Conservation (phyloP, 2,329 filamentous ascomycete species). For the Neophaeococcomyces mojaviensis region DNA sequence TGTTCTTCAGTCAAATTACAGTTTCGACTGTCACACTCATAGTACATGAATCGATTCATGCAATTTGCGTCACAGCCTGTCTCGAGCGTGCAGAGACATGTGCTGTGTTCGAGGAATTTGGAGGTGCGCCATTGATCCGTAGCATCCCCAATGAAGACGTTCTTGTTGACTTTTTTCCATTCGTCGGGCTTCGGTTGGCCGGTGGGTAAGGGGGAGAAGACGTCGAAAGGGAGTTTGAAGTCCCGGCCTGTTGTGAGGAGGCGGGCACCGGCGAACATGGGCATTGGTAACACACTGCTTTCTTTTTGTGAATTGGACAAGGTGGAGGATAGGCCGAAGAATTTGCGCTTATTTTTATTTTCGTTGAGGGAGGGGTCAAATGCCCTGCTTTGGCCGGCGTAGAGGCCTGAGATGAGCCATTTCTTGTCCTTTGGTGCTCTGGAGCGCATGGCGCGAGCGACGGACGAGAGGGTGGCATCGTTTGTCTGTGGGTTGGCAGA, state of each 20-base stretch:
- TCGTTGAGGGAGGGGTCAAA: slow-evolving; percentile 40
- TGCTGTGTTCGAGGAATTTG: slow-evolving; percentile 64
- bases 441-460: background rate
- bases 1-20: slow-evolving; percentile 67
- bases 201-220: slow-evolving; percentile 78
- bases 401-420: slow-evolving; percentile 76
- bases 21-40: slow-evolving; percentile 88
- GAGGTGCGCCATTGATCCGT: slow-evolving; percentile 72
- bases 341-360: slow-evolving; percentile 37
- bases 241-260: slow-evolving; percentile 65
- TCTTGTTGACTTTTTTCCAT: slow-evolving; percentile 86
- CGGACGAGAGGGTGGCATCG: background rate
- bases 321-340: too few species aligned
- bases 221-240: slow-evolving; percentile 82
- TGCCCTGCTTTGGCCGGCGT: slow-evolving; percentile 65
- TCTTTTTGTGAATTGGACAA: too few species aligned
- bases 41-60: slow-evolving; percentile 93
- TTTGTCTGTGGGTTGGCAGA: background rate
- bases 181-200: slow-evolving; percentile 88
- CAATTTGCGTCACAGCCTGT: slow-evolving; percentile 82
- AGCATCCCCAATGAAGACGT: slow-evolving; percentile 84
- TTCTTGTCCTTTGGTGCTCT: slow-evolving; percentile 50
- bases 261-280: slow-evolving; percentile 69
- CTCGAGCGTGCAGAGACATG: slow-evolving; percentile 69
- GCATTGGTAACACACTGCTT: slow-evolving; percentile 61